Evolutionary conservation across 495 filamentous ascomycete species (phyloP).

Genomic region (Penicillium paxilli): DNA sequence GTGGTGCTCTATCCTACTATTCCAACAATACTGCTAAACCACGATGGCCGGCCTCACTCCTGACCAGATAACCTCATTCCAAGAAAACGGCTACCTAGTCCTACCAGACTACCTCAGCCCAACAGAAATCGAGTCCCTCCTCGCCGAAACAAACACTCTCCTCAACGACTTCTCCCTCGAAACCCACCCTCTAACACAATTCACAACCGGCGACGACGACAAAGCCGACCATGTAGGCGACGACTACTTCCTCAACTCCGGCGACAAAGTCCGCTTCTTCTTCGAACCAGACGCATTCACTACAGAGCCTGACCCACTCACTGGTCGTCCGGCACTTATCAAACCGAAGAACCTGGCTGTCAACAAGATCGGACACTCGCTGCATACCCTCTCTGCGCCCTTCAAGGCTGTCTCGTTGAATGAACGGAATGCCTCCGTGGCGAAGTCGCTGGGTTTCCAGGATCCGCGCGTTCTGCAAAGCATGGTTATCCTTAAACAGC

Average conservation of each 20-base stretch:
- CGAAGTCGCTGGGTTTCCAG: conserved; percentile 66
- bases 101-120: conserved; percentile 74
- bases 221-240: conserved; percentile 75
- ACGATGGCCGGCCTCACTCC: conserved; percentile 61
- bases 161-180: conserved; percentile 73
- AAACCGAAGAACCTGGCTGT: conserved; percentile 81
- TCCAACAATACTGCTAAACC: neutral
- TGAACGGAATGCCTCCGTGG: conserved; percentile 61
- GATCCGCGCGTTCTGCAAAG: conserved; percentile 82
- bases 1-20: neutral
- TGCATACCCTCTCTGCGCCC: conserved; percentile 72
- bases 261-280: conserved; percentile 94
- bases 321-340: conserved; percentile 49
- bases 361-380: conserved; percentile 95
- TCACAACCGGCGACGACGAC: conserved; percentile 73
- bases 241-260: conserved; percentile 86
- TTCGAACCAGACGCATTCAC: conserved; percentile 76
- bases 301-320: conserved; percentile 36
- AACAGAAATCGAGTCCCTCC: conserved; percentile 63
- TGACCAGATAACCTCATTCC: conserved; percentile 69
- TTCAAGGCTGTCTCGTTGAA: conserved; percentile 65
- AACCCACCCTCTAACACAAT: conserved; percentile 87
- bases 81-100: conserved; percentile 85
- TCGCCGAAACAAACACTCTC: conserved; percentile 70
- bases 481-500: conserved; percentile 99